phyloP scores from a whole-genome alignment of 305 asterid genomes.

The Solanum hybrid region DNA sequence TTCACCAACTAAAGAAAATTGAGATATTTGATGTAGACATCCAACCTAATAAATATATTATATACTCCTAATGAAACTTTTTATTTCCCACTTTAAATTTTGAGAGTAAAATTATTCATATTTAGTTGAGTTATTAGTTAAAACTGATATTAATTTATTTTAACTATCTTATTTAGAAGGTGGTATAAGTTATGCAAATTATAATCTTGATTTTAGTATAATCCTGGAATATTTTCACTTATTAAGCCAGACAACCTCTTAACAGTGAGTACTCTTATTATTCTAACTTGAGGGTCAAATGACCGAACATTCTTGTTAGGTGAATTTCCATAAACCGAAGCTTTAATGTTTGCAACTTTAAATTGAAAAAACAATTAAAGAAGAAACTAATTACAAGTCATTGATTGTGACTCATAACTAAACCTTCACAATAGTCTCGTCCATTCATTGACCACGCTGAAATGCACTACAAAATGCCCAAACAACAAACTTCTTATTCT shows the following conservation, averaged over 20 bases:
- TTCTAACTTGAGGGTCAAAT: background rate
- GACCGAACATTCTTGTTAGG: background rate
- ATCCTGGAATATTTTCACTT: background rate
- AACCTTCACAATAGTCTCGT: background rate
- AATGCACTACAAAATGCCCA: background rate
- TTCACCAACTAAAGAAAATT: background rate
- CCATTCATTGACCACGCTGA: background rate
- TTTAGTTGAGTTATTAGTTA: background rate
- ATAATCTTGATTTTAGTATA: background rate
- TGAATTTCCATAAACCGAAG: background rate
- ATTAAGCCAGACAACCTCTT: background rate
- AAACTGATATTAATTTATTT: background rate
- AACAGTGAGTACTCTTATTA: background rate
- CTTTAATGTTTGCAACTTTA: background rate
- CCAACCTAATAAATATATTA: background rate
- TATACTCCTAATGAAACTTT: background rate
- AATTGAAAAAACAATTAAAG: background rate
- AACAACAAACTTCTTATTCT: background rate
- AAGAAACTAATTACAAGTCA: background rate
- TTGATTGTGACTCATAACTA: background rate
- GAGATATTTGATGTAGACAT: background rate
- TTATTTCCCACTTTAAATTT: background rate
- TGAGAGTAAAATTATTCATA: background rate
- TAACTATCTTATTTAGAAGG: background rate
- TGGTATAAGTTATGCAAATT: background rate